phyloP scores from a whole-genome alignment of 805 yeast genomes.

The Saccharomycodes ludwigii region DNA sequence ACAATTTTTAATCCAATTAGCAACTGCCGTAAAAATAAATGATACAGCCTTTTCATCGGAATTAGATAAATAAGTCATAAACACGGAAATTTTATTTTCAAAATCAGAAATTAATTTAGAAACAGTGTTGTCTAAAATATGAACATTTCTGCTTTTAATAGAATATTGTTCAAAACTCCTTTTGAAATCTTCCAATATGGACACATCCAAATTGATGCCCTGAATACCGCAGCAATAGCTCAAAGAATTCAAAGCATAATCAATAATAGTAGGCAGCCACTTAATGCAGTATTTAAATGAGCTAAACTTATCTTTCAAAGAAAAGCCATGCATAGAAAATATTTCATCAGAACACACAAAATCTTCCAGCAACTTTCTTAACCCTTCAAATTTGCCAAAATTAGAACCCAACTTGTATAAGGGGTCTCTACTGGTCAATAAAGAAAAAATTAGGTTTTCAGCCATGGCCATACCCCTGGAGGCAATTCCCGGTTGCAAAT shows the following conservation, averaged over 20 bases:
- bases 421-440: constrained; percentile 43
- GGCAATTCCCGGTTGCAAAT: constrained; percentile 44
- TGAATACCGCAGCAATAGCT: constrained; percentile 4
- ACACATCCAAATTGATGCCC: too few species aligned
- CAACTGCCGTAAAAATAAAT: too few species aligned
- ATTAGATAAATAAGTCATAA: too few species aligned
- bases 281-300: constrained; percentile 10
- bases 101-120: too few species aligned
- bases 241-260: constrained; percentile 18
- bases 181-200: too few species aligned
- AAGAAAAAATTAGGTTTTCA: constrained; percentile 53
- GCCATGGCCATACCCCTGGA: constrained; percentile 65
- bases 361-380: constrained; percentile 15
- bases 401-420: constrained; percentile 21
- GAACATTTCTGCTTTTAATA: too few species aligned
- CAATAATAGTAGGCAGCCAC: constrained; percentile 26
- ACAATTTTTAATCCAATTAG: too few species aligned
- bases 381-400: constrained; percentile 10
- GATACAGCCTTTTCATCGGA: too few species aligned
- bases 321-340: constrained; percentile 9
- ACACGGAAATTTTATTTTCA: too few species aligned
- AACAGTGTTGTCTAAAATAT: too few species aligned
- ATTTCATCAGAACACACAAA: constrained; percentile 11
- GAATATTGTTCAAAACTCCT: too few species aligned
- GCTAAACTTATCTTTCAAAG: constrained; percentile 7